Conservation (phyloP, 768 basidiomycete genomes). For the Sporobolomyces pararoseus region DNA sequence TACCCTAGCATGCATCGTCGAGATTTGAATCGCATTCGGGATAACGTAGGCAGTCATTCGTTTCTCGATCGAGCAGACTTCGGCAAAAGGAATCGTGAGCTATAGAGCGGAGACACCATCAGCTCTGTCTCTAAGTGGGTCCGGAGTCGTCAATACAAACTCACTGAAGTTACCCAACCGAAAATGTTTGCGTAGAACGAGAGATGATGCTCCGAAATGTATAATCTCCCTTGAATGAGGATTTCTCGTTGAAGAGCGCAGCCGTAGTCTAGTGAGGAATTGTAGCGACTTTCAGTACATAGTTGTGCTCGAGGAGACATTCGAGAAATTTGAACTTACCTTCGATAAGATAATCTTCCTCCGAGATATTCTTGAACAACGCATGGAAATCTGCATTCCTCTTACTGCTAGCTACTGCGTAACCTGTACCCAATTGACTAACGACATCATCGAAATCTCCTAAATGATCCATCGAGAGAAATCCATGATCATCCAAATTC, state of each 20-base stretch:
- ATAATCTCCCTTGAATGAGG: constrained; percentile 88
- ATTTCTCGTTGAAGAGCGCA: constrained; percentile 96
- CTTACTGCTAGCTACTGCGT: constrained; percentile 92
- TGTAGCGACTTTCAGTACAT: not conserved
- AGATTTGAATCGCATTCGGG: constrained; percentile 88
- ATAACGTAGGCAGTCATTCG: constrained; percentile 97
- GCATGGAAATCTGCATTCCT: constrained; percentile 95
- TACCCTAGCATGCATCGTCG: constrained; percentile 61
- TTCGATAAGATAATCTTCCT: constrained; percentile 96
- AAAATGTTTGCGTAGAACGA: constrained; percentile 99
- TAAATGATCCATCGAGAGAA: constrained; percentile 42
- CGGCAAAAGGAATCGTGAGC: constrained; percentile 82
- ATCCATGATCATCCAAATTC: constrained; percentile 13
- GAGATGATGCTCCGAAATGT: constrained; percentile 98
- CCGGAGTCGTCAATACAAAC: no score
- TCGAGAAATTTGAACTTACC: constrained; percentile 57
- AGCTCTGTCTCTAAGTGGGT: no score
- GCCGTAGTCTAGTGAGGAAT: constrained; percentile 82
- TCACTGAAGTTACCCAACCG: constrained; percentile 94
- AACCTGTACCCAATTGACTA: constrained; percentile 54
- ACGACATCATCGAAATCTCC: constrained; percentile 46
- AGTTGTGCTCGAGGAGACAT: not conserved
- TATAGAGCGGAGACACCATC: constrained; percentile 46
- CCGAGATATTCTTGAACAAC: constrained; percentile 78
- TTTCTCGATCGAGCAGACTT: constrained; percentile 83